Evolutionary conservation across 805 yeast genomes (phyloP).

Genomic region (Debaryomyces tyrocola): DNA sequence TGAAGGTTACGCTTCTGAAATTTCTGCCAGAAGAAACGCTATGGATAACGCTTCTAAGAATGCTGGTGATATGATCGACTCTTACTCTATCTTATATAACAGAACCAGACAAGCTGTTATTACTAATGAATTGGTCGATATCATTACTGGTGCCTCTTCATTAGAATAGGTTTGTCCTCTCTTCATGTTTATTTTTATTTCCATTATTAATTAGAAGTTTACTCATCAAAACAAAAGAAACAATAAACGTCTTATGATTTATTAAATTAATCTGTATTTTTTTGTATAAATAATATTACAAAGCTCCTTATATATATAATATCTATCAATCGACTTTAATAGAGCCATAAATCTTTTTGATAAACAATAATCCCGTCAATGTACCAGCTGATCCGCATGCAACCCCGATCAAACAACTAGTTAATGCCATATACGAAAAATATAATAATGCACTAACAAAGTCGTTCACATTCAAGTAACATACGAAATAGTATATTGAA

Average conservation of each 20-base stretch:
- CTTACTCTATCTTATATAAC: slow-evolving; percentile 96
- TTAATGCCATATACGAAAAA: slow-evolving; percentile 68
- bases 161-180: slow-evolving; percentile 62
- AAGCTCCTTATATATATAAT: background rate
- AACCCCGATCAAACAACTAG: slow-evolving; percentile 61
- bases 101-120: slow-evolving; percentile 99
- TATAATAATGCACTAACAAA: slow-evolving; percentile 67
- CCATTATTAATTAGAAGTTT: background rate
- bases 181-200: background rate
- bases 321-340: slow-evolving; percentile 51
- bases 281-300: background rate
- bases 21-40: slow-evolving; percentile 98
- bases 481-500: slow-evolving; percentile 63
- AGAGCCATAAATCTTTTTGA: slow-evolving; percentile 59
- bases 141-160: slow-evolving; percentile 99
- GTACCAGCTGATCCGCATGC: slow-evolving; percentile 78
- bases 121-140: slow-evolving; percentile 98
- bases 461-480: slow-evolving; percentile 60
- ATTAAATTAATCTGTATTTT: background rate
- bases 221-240: background rate
- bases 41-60: slow-evolving; percentile 99
- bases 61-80: slow-evolving; percentile 98
- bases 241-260: slow-evolving; percentile 4
- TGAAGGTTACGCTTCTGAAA: slow-evolving; percentile 97
- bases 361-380: slow-evolving; percentile 63